Base-by-base conservation (phyloP, 257 asterid genomes). In the Nicotiana sylvestris region DNA sequence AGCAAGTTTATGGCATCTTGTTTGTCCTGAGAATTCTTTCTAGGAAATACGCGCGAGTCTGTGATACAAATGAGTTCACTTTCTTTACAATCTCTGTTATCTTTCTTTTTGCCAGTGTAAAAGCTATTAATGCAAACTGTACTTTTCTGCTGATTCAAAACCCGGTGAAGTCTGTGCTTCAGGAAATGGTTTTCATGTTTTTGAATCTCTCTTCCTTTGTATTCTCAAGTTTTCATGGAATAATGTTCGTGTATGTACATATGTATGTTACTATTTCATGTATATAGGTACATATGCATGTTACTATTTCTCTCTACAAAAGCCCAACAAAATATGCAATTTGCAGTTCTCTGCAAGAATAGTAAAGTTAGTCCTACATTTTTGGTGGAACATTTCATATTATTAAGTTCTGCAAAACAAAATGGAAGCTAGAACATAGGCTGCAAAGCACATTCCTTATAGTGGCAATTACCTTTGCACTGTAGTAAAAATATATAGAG, bases 31-130 rank as follows among this genome's bases (percentile, higher is more conserved):
- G 98, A 87, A 91, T 94, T 83, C 95, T 96, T 82, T 89, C 98
- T 53, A 91, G 99, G 84, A 94, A 94, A 93, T 96, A 94, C 58
- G 99, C 94, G 99, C 94, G 85, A 91, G 98, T 92, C 87, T 77
- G 81, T 43, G 56, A 76, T 21, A 49, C 35, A 43, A 10, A 33
- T 21, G 21, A 33, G 25, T 65, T 29, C 21, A 16, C 55, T 53
- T 55, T 55, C 37, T 32, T 53, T 57, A 18, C 33, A n/a, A 35
- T 74, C 33, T 37, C 25, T 46, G 18, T 74, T 35, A 43, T 80
- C 62, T 70, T 49, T 11, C 17, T 49, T 74, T 27, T 11, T 46
- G 25, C 61, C 49, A 18, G 25, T 43, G 60, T 5, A 49, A 49
- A 46, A 49, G 43, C 43, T 49, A 25, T 21, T 49, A 46, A 37